Evolutionary conservation across 129 eudicot genomes (phyloP).

Genomic region (Flaveria ramosissima): DNA sequence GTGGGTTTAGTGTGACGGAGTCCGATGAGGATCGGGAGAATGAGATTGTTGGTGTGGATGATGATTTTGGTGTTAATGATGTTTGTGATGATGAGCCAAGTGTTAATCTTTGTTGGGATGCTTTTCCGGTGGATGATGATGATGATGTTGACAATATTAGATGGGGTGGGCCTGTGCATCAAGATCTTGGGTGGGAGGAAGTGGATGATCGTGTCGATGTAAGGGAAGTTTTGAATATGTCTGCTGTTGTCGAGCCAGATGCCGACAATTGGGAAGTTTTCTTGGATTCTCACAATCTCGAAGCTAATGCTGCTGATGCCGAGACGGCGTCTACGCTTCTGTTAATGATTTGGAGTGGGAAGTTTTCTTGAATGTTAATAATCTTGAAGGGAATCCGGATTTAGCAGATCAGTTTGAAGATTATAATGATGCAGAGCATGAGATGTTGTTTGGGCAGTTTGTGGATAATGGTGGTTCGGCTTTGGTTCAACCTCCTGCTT

Average conservation of each 20-base stretch:
- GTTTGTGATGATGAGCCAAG: conserved; percentile 36
- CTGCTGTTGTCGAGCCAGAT: conserved; percentile 15
- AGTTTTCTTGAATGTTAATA: conserved; percentile 49
- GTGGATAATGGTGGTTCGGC: conserved; percentile 40
- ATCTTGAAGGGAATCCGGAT: conserved; percentile 39
- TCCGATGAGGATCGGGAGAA: conserved; percentile 31
- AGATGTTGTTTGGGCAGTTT: conserved; percentile 61
- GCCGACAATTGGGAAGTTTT: conserved; percentile 31
- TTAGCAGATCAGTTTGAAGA: conserved; percentile 40
- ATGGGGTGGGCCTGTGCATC: background rate
- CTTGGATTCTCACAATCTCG: conserved; percentile 17
- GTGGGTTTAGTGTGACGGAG: conserved; percentile 43
- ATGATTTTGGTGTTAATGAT: conserved; percentile 20
- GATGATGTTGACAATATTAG: background rate
- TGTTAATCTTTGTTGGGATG: conserved; percentile 36
- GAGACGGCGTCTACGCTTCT: background rate
- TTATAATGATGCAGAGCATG: conserved; percentile 38
- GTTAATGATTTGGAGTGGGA: conserved; percentile 54
- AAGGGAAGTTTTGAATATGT: conserved; percentile 28
- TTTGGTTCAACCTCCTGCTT: conserved; percentile 61
- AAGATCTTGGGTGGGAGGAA: conserved; percentile 66
- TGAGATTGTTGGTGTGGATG: conserved; percentile 29
- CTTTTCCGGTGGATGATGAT: conserved; percentile 16
- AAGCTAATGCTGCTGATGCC: background rate
- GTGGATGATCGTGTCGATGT: conserved; percentile 48